Conservation (phyloP, 163 green algal genomes). For the Chlorella variabilis region DNA sequence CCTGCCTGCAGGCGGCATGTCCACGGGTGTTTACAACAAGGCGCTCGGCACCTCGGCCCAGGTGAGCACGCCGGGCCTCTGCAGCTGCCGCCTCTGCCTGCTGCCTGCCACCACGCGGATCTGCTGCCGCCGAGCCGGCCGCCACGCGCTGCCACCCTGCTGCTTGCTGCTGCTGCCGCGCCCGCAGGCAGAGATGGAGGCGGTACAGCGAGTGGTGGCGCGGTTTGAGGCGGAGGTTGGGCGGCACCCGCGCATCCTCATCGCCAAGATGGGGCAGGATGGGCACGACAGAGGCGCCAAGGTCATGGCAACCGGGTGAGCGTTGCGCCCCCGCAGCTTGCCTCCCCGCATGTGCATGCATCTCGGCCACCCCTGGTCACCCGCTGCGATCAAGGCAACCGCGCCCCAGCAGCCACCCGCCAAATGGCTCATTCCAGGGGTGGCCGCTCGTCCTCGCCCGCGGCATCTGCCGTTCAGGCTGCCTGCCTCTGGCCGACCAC, state of each 20-base stretch:
- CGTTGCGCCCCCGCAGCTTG: too few species aligned
- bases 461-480: too few species aligned
- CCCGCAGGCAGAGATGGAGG: constrained; percentile 42
- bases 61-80: not conserved
- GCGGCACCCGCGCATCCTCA: constrained; percentile 70
- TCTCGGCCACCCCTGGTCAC: too few species aligned
- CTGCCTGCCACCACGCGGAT: not conserved
- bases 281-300: constrained; percentile 75
- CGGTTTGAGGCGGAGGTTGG: constrained; percentile 63
- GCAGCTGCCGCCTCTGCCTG: not conserved
- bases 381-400: too few species aligned
- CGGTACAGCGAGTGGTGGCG: constrained; percentile 37
- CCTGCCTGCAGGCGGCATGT: constrained; percentile 35
- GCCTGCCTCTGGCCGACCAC: too few species aligned
- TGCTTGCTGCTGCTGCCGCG: not conserved
- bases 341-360: too few species aligned
- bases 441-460: too few species aligned
- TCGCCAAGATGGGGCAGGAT: constrained; percentile 84
- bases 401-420: too few species aligned
- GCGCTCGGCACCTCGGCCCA: constrained; percentile 7
- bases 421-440: too few species aligned
- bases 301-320: constrained; percentile 71
- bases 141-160: not conserved
- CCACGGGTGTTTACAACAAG: constrained; percentile 51
- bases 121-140: not conserved